Evolutionary conservation across 169 alveolate species (phyloP).

Genomic region (Babesia ovata): DNA sequence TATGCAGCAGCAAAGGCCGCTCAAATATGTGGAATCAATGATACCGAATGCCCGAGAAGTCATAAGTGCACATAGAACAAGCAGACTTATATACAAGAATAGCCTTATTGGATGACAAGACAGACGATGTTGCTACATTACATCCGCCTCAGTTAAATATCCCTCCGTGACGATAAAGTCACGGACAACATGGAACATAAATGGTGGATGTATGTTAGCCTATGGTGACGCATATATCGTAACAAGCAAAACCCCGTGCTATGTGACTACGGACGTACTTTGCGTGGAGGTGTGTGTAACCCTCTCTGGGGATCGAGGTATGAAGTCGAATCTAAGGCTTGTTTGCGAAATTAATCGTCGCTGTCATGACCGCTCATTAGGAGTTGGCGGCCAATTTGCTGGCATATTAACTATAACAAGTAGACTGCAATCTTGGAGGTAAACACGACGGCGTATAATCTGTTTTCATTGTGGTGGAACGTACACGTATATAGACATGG

Average conservation of each 20-base stretch:
- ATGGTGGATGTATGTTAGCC: background rate
- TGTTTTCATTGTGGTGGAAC: too few species aligned
- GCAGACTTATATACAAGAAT: too few species aligned
- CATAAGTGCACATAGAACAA: background rate
- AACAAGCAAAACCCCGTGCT: too few species aligned
- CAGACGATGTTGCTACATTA: background rate
- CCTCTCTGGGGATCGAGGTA: conserved; percentile 5
- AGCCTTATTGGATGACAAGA: too few species aligned
- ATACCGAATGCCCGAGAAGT: background rate
- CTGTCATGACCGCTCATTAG: too few species aligned
- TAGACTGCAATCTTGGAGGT: too few species aligned
- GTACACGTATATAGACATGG: conserved; percentile 18
- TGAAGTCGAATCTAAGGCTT: background rate
- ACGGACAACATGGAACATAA: background rate
- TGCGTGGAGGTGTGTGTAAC: background rate
- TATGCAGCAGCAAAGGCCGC: background rate
- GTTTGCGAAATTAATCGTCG: too few species aligned
- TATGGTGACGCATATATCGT: background rate
- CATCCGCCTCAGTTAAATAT: background rate
- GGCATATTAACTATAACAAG: too few species aligned
- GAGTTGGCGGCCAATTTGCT: too few species aligned
- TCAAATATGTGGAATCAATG: background rate
- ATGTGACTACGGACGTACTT: too few species aligned
- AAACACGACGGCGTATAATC: too few species aligned
- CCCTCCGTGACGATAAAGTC: background rate